Evolutionary conservation across 2,329 filamentous ascomycete species (phyloP).

Genomic region (Arthrobotrys entomopaga): DNA sequence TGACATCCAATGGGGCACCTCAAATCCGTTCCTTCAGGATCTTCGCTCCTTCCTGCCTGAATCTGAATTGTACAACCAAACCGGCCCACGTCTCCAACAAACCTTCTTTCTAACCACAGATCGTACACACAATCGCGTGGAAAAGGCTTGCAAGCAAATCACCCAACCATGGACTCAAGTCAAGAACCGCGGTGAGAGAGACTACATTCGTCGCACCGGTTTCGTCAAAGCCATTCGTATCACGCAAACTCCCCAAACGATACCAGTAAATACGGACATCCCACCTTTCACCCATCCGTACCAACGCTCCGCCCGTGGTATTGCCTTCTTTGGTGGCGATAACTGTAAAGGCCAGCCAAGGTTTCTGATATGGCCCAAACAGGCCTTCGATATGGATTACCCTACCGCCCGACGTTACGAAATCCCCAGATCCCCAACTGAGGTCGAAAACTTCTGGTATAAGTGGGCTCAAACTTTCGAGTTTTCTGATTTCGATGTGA

Average conservation of each 20-base stretch:
- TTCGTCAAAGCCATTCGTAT: constrained; percentile 53
- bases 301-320: constrained; percentile 35
- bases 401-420: constrained; percentile 28
- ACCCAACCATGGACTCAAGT: constrained; percentile 34
- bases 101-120: constrained; percentile 32
- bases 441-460: constrained; percentile 35
- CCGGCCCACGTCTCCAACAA: constrained; percentile 30
- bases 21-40: constrained; percentile 33
- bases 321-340: constrained; percentile 44
- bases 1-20: constrained; percentile 50
- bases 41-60: constrained; percentile 48
- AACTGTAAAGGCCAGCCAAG: constrained; percentile 38
- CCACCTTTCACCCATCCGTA: constrained; percentile 46
- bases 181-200: constrained; percentile 33
- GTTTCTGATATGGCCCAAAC: constrained; percentile 52
- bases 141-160: constrained; percentile 47
- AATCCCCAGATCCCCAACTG: constrained; percentile 6
- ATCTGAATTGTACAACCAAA: constrained; percentile 45
- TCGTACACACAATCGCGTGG: constrained; percentile 45
- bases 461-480: constrained; percentile 49
- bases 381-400: constrained; percentile 43
- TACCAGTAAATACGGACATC: constrained; percentile 11
- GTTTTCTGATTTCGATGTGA: constrained; percentile 48
- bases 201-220: constrained; percentile 30
- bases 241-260: constrained; percentile 31